phyloP scores from a whole-genome alignment of 805 yeast species.

The Limtongia smithiae region DNA sequence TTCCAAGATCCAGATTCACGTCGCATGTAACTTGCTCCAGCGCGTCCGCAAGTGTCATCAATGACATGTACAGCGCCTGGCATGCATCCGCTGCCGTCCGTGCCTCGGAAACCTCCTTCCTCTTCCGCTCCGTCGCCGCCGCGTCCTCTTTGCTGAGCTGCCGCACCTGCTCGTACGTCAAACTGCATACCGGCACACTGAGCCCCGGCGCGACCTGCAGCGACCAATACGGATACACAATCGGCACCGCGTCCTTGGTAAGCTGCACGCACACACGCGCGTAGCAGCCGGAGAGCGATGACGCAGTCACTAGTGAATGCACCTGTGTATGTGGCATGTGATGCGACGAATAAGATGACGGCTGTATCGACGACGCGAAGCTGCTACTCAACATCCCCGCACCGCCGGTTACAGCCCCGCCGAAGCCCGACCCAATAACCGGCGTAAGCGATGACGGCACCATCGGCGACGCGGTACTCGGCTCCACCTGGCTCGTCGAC shows the following conservation, averaged over 20 bases:
- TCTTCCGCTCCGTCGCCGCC: neutral
- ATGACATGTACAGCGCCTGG: slow-evolving; percentile 38
- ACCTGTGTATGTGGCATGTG: slow-evolving; percentile 35
- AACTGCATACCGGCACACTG: slow-evolving; percentile 57
- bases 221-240: slow-evolving; percentile 58
- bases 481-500: slow-evolving; percentile 59
- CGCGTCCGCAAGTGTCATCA: slow-evolving; percentile 58
- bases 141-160: slow-evolving; percentile 8
- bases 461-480: slow-evolving; percentile 13
- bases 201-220: slow-evolving; percentile 40
- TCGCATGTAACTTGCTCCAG: slow-evolving; percentile 53
- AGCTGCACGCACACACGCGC: slow-evolving; percentile 64
- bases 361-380: slow-evolving; percentile 1
- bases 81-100: slow-evolving; percentile 27
- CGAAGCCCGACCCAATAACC: slow-evolving; percentile 6
- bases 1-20: slow-evolving; percentile 68
- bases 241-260: slow-evolving; percentile 79
- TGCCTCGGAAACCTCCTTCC: neutral
- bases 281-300: slow-evolving; percentile 82
- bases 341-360: slow-evolving; percentile 6
- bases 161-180: slow-evolving; percentile 40
- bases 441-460: slow-evolving; percentile 19
- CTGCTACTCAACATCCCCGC: slow-evolving; percentile 4
- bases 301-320: slow-evolving; percentile 81
- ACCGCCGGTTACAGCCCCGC: neutral